A percentile compares a stretch with the other conserved stretches of the same genome.
phyloP scores from a whole-genome alignment of 305 asterid species.

The Ajuga reptans region DNA sequence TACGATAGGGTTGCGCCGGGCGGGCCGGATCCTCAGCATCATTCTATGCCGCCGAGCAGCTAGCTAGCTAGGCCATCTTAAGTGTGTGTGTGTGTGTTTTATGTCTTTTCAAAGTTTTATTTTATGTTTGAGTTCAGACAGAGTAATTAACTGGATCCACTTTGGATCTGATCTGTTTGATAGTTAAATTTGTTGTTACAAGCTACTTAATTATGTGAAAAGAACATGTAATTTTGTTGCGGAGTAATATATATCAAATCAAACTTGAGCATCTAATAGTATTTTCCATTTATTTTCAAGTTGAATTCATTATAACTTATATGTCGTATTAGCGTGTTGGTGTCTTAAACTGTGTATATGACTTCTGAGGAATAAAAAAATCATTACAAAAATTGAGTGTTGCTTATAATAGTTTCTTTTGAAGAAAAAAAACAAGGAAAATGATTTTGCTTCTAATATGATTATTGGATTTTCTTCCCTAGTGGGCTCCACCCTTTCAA shows the following conservation, averaged over 20 bases:
- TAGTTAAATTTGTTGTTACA: not conserved
- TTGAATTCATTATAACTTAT: too few species aligned
- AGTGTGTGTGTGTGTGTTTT: not conserved
- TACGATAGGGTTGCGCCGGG: constrained; percentile 37
- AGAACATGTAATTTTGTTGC: not conserved
- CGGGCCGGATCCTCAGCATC: constrained; percentile 56
- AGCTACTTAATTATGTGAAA: not conserved
- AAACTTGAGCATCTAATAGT: not conserved
- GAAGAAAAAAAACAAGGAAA: too few species aligned
- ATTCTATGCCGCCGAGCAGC: constrained; percentile 17
- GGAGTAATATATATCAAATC: not conserved
- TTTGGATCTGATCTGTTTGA: not conserved
- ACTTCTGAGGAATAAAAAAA: too few species aligned
- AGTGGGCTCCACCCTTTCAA: not conserved
- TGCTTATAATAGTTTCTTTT: too few species aligned
- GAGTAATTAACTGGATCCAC: not conserved
- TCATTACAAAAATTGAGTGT: too few species aligned
- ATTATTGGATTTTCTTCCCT: not conserved
- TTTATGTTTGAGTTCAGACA: not conserved
- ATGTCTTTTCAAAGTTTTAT: too few species aligned
- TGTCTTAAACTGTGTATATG: too few species aligned
- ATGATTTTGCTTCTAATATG: not conserved
- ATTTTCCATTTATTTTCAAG: not conserved
- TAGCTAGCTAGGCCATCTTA: not conserved
- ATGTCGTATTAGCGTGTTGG: too few species aligned